Percentiles rank a stretch among this genome's conserved stretches.
Evolutionary conservation across 148 eudicot species (phyloP).

Genomic region (Drosera capensis): DNA sequence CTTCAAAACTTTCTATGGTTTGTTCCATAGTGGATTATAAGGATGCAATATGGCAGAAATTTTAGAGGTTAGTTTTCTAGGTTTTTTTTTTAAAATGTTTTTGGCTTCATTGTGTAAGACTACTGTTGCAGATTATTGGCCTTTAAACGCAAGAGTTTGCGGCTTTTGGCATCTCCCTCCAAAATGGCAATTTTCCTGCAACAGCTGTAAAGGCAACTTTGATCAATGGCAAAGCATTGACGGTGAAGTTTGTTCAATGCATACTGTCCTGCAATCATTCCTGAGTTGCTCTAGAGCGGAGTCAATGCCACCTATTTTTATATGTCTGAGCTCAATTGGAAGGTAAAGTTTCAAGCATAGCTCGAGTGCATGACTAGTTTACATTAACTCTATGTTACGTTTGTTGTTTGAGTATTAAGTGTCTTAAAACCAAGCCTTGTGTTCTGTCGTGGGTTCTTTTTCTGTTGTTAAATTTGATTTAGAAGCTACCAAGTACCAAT

Average conservation of each 20-base stretch:
- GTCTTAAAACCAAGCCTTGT: too few relatives aligned
- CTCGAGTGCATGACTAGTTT: not conserved
- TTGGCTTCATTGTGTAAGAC: too few relatives aligned
- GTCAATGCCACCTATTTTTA: constrained; percentile 46
- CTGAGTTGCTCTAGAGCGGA: constrained; percentile 20
- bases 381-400: too few relatives aligned
- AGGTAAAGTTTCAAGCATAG: constrained; percentile 18
- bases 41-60: too few relatives aligned
- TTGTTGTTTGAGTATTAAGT: too few relatives aligned
- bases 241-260: constrained; percentile 35
- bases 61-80: too few relatives aligned
- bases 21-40: too few relatives aligned
- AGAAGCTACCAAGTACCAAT: too few relatives aligned
- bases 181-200: constrained; percentile 85
- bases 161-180: constrained; percentile 90
- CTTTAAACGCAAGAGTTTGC: constrained; percentile 59
- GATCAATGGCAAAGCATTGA: constrained; percentile 14
- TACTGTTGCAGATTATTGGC: constrained; percentile 62
- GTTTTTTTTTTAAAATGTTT: too few relatives aligned
- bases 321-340: constrained; percentile 73
- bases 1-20: too few relatives aligned
- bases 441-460: too few relatives aligned
- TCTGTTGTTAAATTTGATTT: too few relatives aligned
- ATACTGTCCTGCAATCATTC: constrained; percentile 36
- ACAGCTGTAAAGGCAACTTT: constrained; percentile 33